A percentile compares a stretch with the other conserved stretches of the same genome.
These are phyloP conservation scores for Pezicula carpinea DNA, from an alignment of 2,329 filamentous ascomycete species.

Conservation along the genomic window DNA sequence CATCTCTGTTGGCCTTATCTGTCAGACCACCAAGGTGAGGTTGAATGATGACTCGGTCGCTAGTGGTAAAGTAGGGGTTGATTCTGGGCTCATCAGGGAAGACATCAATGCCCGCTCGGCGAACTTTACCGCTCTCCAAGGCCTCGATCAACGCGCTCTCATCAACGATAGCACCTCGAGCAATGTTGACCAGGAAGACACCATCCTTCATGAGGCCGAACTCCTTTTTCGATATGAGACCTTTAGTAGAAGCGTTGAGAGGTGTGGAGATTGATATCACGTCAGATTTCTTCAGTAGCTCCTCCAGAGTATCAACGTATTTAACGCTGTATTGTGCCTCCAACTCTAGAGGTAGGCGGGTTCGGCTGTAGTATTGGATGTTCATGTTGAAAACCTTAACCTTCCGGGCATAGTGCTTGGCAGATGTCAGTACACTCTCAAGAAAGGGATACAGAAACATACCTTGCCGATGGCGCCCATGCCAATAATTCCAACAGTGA, in stretches of 20 bases:
- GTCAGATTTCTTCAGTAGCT: constrained; percentile 36
- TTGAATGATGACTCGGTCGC: background rate
- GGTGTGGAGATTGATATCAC: background rate
- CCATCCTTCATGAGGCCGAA: constrained; percentile 14
- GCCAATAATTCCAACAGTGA: constrained; percentile 61
- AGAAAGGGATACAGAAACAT: background rate
- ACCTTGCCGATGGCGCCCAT: constrained; percentile 72
- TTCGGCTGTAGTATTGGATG: constrained; percentile 69
- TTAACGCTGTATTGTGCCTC: constrained; percentile 39
- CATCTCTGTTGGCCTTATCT: constrained; percentile 5
- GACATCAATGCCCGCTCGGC: constrained; percentile 59
- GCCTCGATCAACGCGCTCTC: constrained; percentile 50
- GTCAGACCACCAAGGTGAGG: constrained; percentile 5
- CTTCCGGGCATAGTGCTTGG: constrained; percentile 65
- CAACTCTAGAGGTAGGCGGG: constrained; percentile 43
- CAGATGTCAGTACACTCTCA: background rate
- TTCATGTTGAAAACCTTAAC: constrained; percentile 69
- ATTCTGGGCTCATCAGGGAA: constrained; percentile 54
- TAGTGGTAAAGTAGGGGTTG: background rate
- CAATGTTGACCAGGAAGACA: constrained; percentile 56
- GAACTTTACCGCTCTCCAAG: constrained; percentile 40
- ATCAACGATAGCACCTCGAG: constrained; percentile 54
- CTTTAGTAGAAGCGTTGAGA: background rate
- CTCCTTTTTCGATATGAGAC: background rate
- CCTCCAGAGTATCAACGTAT: constrained; percentile 65